Evolutionary conservation across 1,284 basidiomycete species (phyloP).

Genomic region (Trichosporon asahii): DNA sequence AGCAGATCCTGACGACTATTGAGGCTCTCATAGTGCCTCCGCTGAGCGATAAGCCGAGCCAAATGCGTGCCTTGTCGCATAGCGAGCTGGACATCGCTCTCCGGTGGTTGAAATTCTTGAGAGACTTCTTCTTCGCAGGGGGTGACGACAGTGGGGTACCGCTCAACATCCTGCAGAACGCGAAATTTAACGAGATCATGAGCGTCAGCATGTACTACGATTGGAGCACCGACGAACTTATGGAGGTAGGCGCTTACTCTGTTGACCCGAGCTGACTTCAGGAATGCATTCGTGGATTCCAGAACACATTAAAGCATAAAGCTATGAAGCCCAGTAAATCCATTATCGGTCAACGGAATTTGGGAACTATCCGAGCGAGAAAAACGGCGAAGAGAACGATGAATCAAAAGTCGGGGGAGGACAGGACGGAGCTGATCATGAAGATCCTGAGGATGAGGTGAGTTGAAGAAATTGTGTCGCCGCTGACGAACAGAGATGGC

Average conservation of each 20-base stretch:
- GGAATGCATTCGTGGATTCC: slow-evolving; percentile 82
- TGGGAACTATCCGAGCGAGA: slow-evolving; percentile 92
- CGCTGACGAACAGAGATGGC: slow-evolving; percentile 58
- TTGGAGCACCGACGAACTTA: slow-evolving; percentile 85
- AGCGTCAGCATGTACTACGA: slow-evolving; percentile 91
- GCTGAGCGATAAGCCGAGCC: slow-evolving; percentile 79
- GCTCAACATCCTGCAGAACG: slow-evolving; percentile 84
- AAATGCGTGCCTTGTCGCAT: slow-evolving; percentile 84
- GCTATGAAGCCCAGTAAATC: slow-evolving; percentile 85
- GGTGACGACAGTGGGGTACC: slow-evolving; percentile 83
- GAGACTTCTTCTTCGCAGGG: slow-evolving; percentile 91
- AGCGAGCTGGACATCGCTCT: slow-evolving; percentile 98
- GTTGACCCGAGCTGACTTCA: slow-evolving; percentile 30
- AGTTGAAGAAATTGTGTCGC: slow-evolving; percentile 32
- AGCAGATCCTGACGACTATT: slow-evolving; percentile 84
- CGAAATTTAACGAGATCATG: slow-evolving; percentile 89
- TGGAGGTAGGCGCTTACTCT: slow-evolving; percentile 60
- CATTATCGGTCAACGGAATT: slow-evolving; percentile 74
- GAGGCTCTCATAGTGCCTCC: slow-evolving; percentile 90
- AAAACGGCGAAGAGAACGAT: slow-evolving; percentile 87
- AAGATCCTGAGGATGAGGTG: slow-evolving; percentile 89
- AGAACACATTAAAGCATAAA: slow-evolving; percentile 66
- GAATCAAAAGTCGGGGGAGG: slow-evolving; percentile 56
- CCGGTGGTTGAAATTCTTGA: slow-evolving; percentile 95
- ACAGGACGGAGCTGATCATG: slow-evolving; percentile 80